Evolutionary conservation across 2,329 filamentous ascomycete genomes (phyloP).

Genomic region (Aaosphaeria pasadenensis): DNA sequence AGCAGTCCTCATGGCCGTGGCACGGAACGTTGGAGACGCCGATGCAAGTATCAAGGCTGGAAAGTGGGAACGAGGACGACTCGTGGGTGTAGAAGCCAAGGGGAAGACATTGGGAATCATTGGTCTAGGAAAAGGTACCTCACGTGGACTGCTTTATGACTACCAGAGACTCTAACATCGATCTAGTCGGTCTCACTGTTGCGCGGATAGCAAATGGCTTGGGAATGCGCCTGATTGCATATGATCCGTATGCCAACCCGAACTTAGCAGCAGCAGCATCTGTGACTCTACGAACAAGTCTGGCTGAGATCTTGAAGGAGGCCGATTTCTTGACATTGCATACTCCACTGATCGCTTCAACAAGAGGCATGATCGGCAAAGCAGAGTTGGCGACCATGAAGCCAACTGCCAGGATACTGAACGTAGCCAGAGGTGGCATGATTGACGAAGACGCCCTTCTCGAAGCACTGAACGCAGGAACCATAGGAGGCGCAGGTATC

Average conservation of each 20-base stretch:
- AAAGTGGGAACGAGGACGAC: slow-evolving; percentile 70
- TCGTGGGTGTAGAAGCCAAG: slow-evolving; percentile 76
- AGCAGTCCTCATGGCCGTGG: slow-evolving; percentile 65
- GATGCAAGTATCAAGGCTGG: slow-evolving; percentile 68
- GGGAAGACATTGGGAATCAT: slow-evolving; percentile 75
- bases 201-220: slow-evolving; percentile 75
- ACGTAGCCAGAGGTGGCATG: slow-evolving; percentile 76
- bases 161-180: slow-evolving; percentile 9
- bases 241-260: slow-evolving; percentile 74
- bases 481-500: slow-evolving; percentile 72
- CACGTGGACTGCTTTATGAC: not conserved
- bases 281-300: slow-evolving; percentile 58
- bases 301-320: slow-evolving; percentile 61
- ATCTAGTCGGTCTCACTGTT: slow-evolving; percentile 69
- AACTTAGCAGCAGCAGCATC: slow-evolving; percentile 68
- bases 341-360: slow-evolving; percentile 75
- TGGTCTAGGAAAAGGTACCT: slow-evolving; percentile 70
- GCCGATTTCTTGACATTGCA: slow-evolving; percentile 80
- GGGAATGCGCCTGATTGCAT: slow-evolving; percentile 71
- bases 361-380: slow-evolving; percentile 68
- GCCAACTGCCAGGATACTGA: slow-evolving; percentile 68
- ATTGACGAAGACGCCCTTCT: slow-evolving; percentile 74
- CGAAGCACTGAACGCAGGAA: slow-evolving; percentile 65
- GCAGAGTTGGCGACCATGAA: slow-evolving; percentile 70
- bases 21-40: slow-evolving; percentile 69